A percentile compares a stretch with the other conserved stretches of the same genome.
phyloP scores from a whole-genome alignment of 495 filamentous ascomycete genomes.

The Talaromyces proteolyticus region DNA sequence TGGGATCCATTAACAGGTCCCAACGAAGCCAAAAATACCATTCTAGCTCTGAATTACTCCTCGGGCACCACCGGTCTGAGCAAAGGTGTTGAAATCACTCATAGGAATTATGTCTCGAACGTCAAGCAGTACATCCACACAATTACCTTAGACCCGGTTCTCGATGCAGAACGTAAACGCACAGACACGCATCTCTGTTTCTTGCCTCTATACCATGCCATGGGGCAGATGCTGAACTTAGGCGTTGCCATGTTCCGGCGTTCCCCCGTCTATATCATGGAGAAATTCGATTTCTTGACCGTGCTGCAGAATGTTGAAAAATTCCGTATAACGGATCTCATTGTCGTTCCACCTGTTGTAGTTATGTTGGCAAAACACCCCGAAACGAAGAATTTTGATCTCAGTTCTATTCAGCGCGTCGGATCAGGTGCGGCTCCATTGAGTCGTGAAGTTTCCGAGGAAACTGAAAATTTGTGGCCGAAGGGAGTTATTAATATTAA shows the following conservation, averaged over 20 bases:
- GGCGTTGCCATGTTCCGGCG: conserved; percentile 21
- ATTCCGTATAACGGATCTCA: conserved; percentile 37
- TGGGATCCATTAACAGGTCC: conserved; percentile 26
- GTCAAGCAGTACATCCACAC: too few species aligned
- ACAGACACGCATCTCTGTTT: conserved; percentile 32
- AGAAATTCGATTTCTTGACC: conserved; percentile 35
- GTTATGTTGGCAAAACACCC: conserved; percentile 41
- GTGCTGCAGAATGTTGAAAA: conserved; percentile 33
- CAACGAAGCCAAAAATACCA: conserved; percentile 25
- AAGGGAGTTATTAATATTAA: conserved; percentile 38
- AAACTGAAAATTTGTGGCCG: conserved; percentile 47
- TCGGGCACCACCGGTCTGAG: conserved; percentile 45
- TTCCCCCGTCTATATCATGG: conserved; percentile 38
- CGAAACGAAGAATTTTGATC: conserved; percentile 32
- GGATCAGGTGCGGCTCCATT: conserved; percentile 24
- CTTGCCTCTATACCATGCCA: conserved; percentile 41
- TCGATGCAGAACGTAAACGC: conserved; percentile 14
- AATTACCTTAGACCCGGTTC: conserved; percentile 19
- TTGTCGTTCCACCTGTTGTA: conserved; percentile 41
- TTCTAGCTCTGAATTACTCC: conserved; percentile 37
- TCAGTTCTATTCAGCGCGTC: conserved; percentile 27
- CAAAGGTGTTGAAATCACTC: conserved; percentile 42
- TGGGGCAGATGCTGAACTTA: conserved; percentile 26
- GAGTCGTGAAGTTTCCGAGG: conserved; percentile 32
- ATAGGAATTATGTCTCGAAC: conserved; percentile 39